These are phyloP conservation scores for Austropuccinia psidii DNA, from an alignment of 1,284 basidiomycete genomes.

Conservation along the genomic window DNA sequence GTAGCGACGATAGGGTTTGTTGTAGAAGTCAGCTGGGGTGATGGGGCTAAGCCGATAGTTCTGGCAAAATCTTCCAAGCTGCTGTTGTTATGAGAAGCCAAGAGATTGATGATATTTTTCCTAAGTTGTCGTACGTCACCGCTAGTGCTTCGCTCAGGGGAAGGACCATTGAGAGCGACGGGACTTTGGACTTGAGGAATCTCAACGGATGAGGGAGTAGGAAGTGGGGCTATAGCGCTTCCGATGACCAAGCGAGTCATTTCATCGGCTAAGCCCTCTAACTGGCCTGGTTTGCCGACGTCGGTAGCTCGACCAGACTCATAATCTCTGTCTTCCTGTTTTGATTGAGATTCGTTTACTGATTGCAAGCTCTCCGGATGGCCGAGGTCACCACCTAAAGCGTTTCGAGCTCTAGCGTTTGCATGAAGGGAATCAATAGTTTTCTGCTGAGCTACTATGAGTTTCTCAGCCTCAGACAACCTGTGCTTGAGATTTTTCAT, in stretches of 20 bases:
- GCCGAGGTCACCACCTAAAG: not conserved
- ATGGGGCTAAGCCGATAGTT: not conserved
- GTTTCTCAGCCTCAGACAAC: slow-evolving; percentile 29
- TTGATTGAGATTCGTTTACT: not conserved
- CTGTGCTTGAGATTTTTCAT: slow-evolving; percentile 11
- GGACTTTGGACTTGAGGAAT: not conserved
- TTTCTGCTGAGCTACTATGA: slow-evolving; percentile 17
- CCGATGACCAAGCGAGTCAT: slow-evolving; percentile 32
- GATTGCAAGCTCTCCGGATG: not conserved
- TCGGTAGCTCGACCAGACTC: not conserved
- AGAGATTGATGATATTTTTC: not conserved
- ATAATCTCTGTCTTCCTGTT: not conserved
- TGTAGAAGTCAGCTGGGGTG: not conserved
- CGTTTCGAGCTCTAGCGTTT: not conserved
- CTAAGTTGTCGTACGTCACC: slow-evolving; percentile 8
- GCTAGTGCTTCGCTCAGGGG: not conserved
- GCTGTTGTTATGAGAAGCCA: slow-evolving; percentile 9
- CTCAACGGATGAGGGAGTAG: not conserved
- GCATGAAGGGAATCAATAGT: slow-evolving; percentile 16
- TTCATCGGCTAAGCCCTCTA: slow-evolving; percentile 22
- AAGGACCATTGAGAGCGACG: not conserved
- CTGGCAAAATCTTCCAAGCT: slow-evolving; percentile 16
- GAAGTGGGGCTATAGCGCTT: slow-evolving; percentile 12
- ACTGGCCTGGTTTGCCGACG: slow-evolving; percentile 3
- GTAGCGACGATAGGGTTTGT: slow-evolving; percentile 8